These are phyloP conservation scores for Kokia cookei DNA, from an alignment of 441 rosid species.

Conservation along the genomic window DNA sequence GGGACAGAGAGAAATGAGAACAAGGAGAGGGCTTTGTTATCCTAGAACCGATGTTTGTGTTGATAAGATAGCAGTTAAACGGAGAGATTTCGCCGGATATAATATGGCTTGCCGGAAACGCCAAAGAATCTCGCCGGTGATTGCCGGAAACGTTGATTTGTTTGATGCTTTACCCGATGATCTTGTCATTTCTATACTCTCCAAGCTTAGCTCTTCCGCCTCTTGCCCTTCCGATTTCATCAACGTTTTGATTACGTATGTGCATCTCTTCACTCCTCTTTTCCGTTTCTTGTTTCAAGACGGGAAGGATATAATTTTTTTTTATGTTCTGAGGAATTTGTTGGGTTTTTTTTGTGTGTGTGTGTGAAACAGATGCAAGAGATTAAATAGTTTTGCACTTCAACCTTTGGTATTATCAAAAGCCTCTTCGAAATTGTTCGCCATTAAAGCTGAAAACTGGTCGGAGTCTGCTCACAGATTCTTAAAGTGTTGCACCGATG, in stretches of 20 bases:
- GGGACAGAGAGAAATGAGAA: conserved; percentile 35
- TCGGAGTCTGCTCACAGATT: conserved; percentile 73
- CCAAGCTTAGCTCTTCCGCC: conserved; percentile 56
- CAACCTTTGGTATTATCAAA: conserved; percentile 49
- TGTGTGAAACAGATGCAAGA: conserved; percentile 62
- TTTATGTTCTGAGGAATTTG: neutral
- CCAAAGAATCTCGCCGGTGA: conserved; percentile 21
- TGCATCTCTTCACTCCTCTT: neutral
- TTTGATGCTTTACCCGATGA: conserved; percentile 77
- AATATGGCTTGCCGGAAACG: conserved; percentile 27
- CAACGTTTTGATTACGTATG: conserved; percentile 66
- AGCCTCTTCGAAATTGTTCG: conserved; percentile 51
- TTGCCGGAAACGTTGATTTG: conserved; percentile 28
- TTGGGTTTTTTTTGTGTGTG: neutral
- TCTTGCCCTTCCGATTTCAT: conserved; percentile 66
- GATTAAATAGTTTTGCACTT: conserved; percentile 52
- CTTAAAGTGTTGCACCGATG: conserved; percentile 64
- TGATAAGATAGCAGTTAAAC: conserved; percentile 11
- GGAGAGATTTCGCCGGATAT: conserved; percentile 23
- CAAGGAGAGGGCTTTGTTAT: conserved; percentile 48
- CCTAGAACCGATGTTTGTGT: conserved; percentile 26
- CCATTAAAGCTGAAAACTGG: conserved; percentile 64
- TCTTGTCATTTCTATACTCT: conserved; percentile 59
- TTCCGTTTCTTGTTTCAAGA: neutral
- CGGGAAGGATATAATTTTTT: neutral